Percentiles rank a stretch among this genome's conserved stretches.
Evolutionary conservation across 495 filamentous ascomycete species (phyloP).

Genomic region (Bryoglossum gracile): DNA sequence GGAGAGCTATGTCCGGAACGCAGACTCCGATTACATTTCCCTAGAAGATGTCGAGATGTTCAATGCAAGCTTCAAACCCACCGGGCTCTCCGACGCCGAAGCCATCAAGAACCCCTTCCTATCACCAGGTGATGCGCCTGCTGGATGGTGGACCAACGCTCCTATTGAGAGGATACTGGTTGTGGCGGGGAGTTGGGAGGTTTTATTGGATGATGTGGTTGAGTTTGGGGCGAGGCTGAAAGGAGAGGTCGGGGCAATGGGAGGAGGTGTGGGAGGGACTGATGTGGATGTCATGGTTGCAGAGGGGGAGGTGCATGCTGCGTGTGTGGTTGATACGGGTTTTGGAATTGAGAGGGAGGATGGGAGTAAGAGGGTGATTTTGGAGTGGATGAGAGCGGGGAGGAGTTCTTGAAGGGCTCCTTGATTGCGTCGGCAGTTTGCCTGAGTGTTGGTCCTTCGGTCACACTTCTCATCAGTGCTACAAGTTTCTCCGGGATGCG

Average conservation of each 20-base stretch:
- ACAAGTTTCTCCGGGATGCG: too few species aligned
- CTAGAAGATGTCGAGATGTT: background rate
- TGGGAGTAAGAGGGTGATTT: background rate
- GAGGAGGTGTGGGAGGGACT: too few species aligned
- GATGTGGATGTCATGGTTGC: slow-evolving; percentile 9
- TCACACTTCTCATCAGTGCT: too few species aligned
- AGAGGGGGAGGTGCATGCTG: slow-evolving; percentile 3
- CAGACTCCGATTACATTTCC: background rate
- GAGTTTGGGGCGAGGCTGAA: slow-evolving; percentile 3
- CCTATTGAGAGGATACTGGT: slow-evolving; percentile 4
- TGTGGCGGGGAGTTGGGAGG: slow-evolving; percentile 2
- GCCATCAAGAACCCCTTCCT: slow-evolving; percentile 1
- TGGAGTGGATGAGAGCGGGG: slow-evolving; percentile 14
- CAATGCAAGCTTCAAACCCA: slow-evolving; percentile 3
- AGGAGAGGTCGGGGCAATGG: background rate
- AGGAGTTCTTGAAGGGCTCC: too few species aligned
- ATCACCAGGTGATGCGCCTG: slow-evolving; percentile 4
- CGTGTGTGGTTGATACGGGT: background rate
- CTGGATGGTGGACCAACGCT: slow-evolving; percentile 4
- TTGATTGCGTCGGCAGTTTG: too few species aligned
- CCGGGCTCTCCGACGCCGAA: background rate
- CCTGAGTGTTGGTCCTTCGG: too few species aligned
- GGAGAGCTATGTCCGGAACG: slow-evolving; percentile 1
- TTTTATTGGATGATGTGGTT: slow-evolving; percentile 8
- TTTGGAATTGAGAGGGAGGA: slow-evolving; percentile 2